Base-by-base conservation (phyloP, 2,329 filamentous ascomycete genomes). In the Tolypocladium cylindrosporum region DNA sequence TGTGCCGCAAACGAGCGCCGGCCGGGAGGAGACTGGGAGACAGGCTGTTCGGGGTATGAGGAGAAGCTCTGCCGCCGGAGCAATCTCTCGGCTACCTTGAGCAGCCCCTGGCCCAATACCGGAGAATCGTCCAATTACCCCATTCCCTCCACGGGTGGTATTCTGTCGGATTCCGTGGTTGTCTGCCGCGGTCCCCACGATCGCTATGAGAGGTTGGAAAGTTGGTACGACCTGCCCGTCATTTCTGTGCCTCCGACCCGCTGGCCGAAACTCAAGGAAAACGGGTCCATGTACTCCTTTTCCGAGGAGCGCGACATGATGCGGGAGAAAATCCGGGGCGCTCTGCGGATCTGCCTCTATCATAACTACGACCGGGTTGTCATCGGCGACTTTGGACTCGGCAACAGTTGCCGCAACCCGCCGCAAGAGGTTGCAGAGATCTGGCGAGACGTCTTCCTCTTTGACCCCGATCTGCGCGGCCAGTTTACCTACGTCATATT, bases 21-120 rank as follows among this genome's bases (percentile, higher is more conserved):
- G 42, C 80, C 88, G 0, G 89, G 89, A 11, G 89, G 89, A n/a
- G 88, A 91, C 68, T 92, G 89, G 89, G 88, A 91, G 65, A 87
- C 80, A 8, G 79, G 78, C 60, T 77, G 74, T 14, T 69, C 73
- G 3, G 74, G 75, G 40, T 76, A 76, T 60, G 75, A 77, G 73
- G 89, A 91, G 71, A 86, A 86, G 63, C 80, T 92, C 42, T 89
- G 88, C 66, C 80, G 88, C 60, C 79, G 89, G 64, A 90, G 87
- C 73, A 91, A 87, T 62, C 80, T 92, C 40, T 86, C 86, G 7
- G 84, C 86, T 21, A 84, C 85, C 3, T 77, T 91, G 54, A 80
- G 78, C 27, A 86, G 81, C 52, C 85, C 86, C 1, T 85, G 78
- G 60, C 74, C 79, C 3, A 75, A 73, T 13, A 76, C 75, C 19